Base-by-base conservation (phyloP, 306 rosid genomes). In the Myrica gale region DNA sequence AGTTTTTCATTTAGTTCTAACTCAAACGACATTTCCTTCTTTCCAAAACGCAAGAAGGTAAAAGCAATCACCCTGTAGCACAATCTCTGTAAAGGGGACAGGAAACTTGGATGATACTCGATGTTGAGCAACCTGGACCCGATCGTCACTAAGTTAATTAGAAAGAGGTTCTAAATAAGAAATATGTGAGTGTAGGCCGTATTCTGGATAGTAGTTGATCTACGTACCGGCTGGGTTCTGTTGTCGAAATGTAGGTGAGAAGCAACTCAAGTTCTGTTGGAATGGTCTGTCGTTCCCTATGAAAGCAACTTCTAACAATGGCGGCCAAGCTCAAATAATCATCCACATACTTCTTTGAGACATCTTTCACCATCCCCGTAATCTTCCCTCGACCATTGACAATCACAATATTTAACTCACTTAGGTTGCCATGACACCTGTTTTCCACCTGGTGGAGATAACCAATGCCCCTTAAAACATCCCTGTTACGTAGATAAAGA, bases 261-360 rank as follows among this genome's bases (percentile, higher is more conserved):
- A 66, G n/a, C 70, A 66, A 66, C 50, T n/a, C 0, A 4, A 66
- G 70, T n/a, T 66, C 70, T 66, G 70, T 66, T 17, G 70, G 70
- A 42, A 66, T 66, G 26, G 10, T 19, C 9, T 42, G 15, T 4
- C 13, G 48, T 9, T 42, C 2, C 1, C 10, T 42, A 17, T 2
- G 26, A 43, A 66, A 66, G 16, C 50, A 66, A 17, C 7, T 43
- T 5, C 0, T 2, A 42, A 66, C 7, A 66, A 66, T 5, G 7
- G 17, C 6, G 21, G 50, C 16, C 50, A 66, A 17, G 70, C 42
- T 50, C 46, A n/a, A 17, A 3, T 17, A n/a, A 42, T 4, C 8
- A 66, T 42, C 50, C n/a, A 12, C 17, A 17, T 66, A 42, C 3
- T 1, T 17, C 26, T 42, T n/a, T 8, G 47, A 42, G 46, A n/a